phyloP scores from a whole-genome alignment of 2,329 filamentous ascomycete genomes.

The Leptosphaerulina australis region DNA sequence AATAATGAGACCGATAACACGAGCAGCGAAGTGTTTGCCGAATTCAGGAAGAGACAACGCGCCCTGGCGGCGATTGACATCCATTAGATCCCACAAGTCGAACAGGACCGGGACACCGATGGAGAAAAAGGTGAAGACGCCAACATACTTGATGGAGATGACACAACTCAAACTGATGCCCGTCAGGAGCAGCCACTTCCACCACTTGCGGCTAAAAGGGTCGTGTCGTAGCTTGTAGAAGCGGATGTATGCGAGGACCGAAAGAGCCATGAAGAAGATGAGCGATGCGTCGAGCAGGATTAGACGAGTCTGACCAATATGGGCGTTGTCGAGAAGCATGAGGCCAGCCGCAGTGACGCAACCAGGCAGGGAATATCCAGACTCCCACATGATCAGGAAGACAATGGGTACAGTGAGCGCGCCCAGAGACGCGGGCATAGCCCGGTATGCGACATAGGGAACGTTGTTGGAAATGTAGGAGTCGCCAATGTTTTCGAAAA shows the following conservation, averaged over 20 bases:
- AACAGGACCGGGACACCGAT: constrained; percentile 93
- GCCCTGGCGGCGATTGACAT: constrained; percentile 83
- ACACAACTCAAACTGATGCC: constrained; percentile 95
- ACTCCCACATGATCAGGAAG: constrained; percentile 99
- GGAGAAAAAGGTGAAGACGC: constrained; percentile 94
- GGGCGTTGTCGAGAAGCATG: constrained; percentile 94
- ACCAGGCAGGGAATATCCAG: constrained; percentile 92
- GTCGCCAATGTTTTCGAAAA: constrained; percentile 99
- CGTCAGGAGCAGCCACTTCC: constrained; percentile 98
- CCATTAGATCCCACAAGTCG: constrained; percentile 92
- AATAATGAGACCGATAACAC: constrained; percentile 82
- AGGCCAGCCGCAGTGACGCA: constrained; percentile 85
- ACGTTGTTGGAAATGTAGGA: constrained; percentile 98
- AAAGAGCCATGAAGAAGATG: constrained; percentile 94
- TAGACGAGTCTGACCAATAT: constrained; percentile 93
- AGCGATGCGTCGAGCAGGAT: constrained; percentile 94
- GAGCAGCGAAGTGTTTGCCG: constrained; percentile 86
- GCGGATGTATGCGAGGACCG: constrained; percentile 90
- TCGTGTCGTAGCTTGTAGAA: constrained; percentile 96
- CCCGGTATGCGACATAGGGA: constrained; percentile 93
- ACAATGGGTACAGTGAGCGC: constrained; percentile 91
- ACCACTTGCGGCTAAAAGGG: constrained; percentile 95
- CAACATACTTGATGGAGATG: constrained; percentile 98
- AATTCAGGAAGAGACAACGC: constrained; percentile 81
- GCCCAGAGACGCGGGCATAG: constrained; percentile 88